Base-by-base conservation (phyloP, 805 yeast genomes). In the Kodamaea neixiangensis region DNA sequence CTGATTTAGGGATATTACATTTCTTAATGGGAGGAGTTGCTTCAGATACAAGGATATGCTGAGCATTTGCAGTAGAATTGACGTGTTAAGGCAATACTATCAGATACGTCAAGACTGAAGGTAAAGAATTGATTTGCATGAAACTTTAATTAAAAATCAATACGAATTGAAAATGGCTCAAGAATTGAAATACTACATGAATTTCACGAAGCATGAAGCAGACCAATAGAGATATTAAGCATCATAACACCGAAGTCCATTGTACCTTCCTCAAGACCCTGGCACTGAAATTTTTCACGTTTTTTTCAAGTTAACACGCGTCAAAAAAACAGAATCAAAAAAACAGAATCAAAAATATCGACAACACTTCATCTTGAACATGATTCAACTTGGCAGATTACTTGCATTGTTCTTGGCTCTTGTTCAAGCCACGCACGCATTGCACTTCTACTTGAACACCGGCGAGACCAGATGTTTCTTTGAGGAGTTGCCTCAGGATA, bases 401-500 rank as follows among this genome's bases (percentile, higher is more conserved):
- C 38, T 52, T 18, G 46, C 53, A 19, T 42, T 56, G 46, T 44
- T 55, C 39, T 48, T 54, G 37, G 51, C 53, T n/a, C 31, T 56
- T 41, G 29, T 48, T 21, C 55, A 54, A 29, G 35, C 48, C 20
- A 44, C 57, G 58, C 58, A 62, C 45, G 89, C 83, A 0, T 73
- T 92, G 52, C 96, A 94, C 67, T 84, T 90, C 66, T 92, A 90
- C 66, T 73, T 89, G 48, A 81, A 81, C 10, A 86, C 92, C 1
- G 91, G 86, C 29, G 87, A 87, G 57, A 78, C 83, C 41, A 82
- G 83, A 58, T 94, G 98, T 69, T 93, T 93, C 67, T 86, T 72
- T 61, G 94, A 92, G 64, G 96, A 87, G 54, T 75, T 93, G 53
- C 83, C 89, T 14, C 76, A 78, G 56, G 87, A 85, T 58, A 82